Evolutionary conservation across 2,329 filamentous ascomycete species (phyloP).

Genomic region (Sporothrix variecibatus): DNA sequence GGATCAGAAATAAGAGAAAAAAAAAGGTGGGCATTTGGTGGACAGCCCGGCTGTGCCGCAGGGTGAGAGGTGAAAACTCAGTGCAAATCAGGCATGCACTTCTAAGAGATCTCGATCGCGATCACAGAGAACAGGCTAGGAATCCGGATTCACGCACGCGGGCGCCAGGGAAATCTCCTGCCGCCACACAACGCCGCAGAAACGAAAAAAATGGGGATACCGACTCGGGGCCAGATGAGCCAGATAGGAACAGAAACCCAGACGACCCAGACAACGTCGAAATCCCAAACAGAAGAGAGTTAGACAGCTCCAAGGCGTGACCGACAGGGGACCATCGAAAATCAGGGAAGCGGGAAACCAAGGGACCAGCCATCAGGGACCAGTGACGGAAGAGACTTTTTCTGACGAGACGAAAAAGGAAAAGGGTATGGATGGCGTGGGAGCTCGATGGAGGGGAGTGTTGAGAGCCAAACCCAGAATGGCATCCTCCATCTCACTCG

Average conservation of each 20-base stretch:
- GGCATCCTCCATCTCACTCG: background rate
- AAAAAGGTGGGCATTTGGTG: background rate
- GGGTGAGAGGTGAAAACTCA: background rate
- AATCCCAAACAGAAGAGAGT: background rate
- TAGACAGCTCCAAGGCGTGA: background rate
- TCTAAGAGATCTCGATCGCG: slow-evolving; percentile 12
- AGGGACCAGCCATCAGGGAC: slow-evolving; percentile 4
- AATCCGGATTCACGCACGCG: slow-evolving; percentile 9
- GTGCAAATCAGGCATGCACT: background rate
- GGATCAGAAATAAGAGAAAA: background rate
- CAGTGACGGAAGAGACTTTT: slow-evolving; percentile 16
- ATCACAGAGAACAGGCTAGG: background rate
- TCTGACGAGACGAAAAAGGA: slow-evolving; percentile 1
- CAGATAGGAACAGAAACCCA: background rate
- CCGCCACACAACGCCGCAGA: background rate
- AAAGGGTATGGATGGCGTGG: background rate
- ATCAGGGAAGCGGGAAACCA: slow-evolving; percentile 5
- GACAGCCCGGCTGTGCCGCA: background rate
- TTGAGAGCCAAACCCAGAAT: background rate
- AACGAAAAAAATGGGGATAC: background rate
- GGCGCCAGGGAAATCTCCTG: background rate
- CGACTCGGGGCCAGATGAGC: background rate
- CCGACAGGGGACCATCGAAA: slow-evolving; percentile 14
- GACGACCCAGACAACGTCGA: background rate
- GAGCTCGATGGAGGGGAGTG: background rate